Conservation (phyloP, 2,329 filamentous ascomycete species). For the Penicillium vulpinum region DNA sequence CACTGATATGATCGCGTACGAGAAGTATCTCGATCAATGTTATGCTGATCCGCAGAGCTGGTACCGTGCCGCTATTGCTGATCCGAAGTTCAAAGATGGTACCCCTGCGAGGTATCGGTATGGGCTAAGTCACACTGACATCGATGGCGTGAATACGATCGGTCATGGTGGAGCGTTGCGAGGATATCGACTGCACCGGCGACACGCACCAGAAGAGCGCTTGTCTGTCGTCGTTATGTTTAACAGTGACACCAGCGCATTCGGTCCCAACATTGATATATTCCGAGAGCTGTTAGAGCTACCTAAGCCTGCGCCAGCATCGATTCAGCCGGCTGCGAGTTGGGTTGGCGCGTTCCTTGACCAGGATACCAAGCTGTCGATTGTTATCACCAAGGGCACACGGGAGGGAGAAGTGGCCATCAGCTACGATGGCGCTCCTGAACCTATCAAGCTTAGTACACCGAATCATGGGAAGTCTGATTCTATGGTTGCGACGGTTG, state of each 20-base stretch:
- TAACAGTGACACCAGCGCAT: constrained; percentile 41
- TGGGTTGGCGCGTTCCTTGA: constrained; percentile 46
- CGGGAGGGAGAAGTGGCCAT: constrained; percentile 30
- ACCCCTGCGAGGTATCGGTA: constrained; percentile 39
- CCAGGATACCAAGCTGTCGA: constrained; percentile 34
- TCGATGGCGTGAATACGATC: constrained; percentile 30
- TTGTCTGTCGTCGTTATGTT: constrained; percentile 45
- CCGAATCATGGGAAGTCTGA: constrained; percentile 18
- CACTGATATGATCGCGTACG: constrained; percentile 50
- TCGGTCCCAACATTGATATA: constrained; percentile 29
- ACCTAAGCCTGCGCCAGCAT: constrained; percentile 9
- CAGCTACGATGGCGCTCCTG: constrained; percentile 29
- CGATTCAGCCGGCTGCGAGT: constrained; percentile 14
- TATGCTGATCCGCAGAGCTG: constrained; percentile 34
- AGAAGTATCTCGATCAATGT: constrained; percentile 41
- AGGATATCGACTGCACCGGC: constrained; percentile 42
- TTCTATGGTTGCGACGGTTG: constrained; percentile 30
- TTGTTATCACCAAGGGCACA: constrained; percentile 29
- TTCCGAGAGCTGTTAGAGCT: constrained; percentile 33
- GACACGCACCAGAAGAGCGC: constrained; percentile 36
- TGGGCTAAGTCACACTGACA: constrained; percentile 34
- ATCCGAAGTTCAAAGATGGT: constrained; percentile 38
- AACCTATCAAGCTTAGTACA: constrained; percentile 23
- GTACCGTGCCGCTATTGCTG: constrained; percentile 34
- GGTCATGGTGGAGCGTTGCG: constrained; percentile 47